phyloP scores from a whole-genome alignment of 257 asterid genomes.

The Thymus quinquecostatus region DNA sequence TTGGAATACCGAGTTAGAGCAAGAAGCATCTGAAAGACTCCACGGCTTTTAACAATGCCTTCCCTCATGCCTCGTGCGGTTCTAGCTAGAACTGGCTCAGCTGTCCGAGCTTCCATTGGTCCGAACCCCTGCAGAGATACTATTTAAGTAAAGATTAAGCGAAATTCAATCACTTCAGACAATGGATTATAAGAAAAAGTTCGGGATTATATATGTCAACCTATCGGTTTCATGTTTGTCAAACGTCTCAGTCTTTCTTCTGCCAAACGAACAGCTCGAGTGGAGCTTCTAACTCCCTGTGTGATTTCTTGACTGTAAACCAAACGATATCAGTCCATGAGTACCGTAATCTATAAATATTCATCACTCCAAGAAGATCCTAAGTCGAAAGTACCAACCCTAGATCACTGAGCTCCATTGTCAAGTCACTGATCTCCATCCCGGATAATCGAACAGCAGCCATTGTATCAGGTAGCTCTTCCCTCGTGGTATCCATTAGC shows the following conservation, averaged over 20 bases:
- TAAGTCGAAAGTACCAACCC: constrained; percentile 51
- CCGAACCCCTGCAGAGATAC: constrained; percentile 62
- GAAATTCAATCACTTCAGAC: constrained; percentile 38
- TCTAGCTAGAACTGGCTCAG: constrained; percentile 66
- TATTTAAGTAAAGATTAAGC: constrained; percentile 73
- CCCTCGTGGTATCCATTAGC: constrained; percentile 79
- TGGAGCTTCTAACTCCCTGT: constrained; percentile 80
- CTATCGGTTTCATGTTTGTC: constrained; percentile 61
- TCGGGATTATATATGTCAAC: constrained; percentile 41
- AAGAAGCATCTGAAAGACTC: constrained; percentile 59
- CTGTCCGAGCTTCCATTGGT: constrained; percentile 45
- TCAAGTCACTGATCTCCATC: constrained; percentile 91
- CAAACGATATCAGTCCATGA: background rate
- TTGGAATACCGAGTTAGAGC: constrained; percentile 54
- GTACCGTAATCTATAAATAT: background rate
- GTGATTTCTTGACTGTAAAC: constrained; percentile 73
- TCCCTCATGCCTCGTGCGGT: constrained; percentile 61
- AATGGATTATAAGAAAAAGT: constrained; percentile 3
- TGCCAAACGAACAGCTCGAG: constrained; percentile 76
- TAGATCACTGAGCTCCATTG: constrained; percentile 91
- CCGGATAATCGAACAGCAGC: constrained; percentile 95
- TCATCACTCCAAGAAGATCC: constrained; percentile 16
- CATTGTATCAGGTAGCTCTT: constrained; percentile 94
- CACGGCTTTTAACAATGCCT: constrained; percentile 73
- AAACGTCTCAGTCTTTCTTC: constrained; percentile 75